Percentiles rank a stretch among this genome's conserved stretches.
Evolutionary conservation across 2,329 filamentous ascomycete species (phyloP).

Genomic region (Gliomastix tumulicola): DNA sequence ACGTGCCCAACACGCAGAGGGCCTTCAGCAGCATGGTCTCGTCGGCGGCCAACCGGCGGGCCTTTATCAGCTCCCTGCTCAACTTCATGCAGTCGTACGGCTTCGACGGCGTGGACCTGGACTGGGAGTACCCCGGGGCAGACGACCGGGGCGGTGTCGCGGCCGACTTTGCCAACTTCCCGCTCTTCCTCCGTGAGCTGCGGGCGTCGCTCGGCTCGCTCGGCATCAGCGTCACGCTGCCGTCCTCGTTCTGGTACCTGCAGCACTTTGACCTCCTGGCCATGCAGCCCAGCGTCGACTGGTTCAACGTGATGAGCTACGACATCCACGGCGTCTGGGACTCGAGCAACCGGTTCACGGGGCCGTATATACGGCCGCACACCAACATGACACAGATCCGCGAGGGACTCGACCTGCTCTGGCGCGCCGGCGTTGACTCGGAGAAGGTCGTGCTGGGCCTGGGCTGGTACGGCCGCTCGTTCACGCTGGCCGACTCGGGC

Average conservation of each 20-base stretch:
- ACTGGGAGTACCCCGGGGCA: slow-evolving; percentile 7
- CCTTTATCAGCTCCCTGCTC: slow-evolving; percentile 4
- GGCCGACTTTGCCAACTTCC: slow-evolving; percentile 8
- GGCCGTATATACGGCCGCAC: slow-evolving; percentile 23
- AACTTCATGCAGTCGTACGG: slow-evolving; percentile 4
- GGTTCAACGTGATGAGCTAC: slow-evolving; percentile 8
- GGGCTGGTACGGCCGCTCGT: slow-evolving; percentile 30
- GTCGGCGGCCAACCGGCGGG: slow-evolving; percentile 1
- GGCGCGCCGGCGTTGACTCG: slow-evolving; percentile 32
- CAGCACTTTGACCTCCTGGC: slow-evolving; percentile 8
- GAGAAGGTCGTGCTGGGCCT: slow-evolving; percentile 32
- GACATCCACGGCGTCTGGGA: slow-evolving; percentile 22
- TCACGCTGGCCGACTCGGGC: slow-evolving; percentile 10
- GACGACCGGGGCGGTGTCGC: slow-evolving; percentile 5
- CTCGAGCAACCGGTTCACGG: slow-evolving; percentile 10
- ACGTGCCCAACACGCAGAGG: slow-evolving; percentile 5
- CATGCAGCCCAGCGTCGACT: slow-evolving; percentile 3
- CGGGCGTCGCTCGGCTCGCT: neutral
- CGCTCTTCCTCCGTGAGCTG: slow-evolving; percentile 7
- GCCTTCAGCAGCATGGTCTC: slow-evolving; percentile 14
- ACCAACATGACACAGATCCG: slow-evolving; percentile 41
- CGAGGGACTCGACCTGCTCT: slow-evolving; percentile 31
- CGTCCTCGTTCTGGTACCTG: slow-evolving; percentile 15
- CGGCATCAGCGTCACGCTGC: slow-evolving; percentile 7
- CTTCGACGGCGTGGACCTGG: slow-evolving; percentile 9